Conservation (phyloP, 2,329 filamentous ascomycete genomes). For the Sporothrix luriei region DNA sequence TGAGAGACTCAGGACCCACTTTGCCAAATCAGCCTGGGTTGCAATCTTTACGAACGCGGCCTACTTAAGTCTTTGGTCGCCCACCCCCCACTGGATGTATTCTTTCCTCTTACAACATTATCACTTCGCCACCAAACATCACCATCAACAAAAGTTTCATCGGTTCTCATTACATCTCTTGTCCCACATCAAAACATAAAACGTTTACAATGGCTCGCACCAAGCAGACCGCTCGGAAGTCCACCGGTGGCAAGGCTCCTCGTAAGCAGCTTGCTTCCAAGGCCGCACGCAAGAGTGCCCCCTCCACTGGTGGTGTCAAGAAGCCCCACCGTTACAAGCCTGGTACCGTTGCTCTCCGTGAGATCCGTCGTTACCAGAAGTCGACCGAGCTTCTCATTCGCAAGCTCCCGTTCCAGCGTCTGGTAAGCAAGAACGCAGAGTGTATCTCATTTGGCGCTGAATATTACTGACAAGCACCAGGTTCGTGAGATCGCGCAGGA, state of each 20-base stretch:
- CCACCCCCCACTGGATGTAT: slow-evolving; percentile 48
- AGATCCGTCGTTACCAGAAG: slow-evolving; percentile 98
- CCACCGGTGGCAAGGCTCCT: slow-evolving; percentile 75
- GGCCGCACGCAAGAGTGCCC: slow-evolving; percentile 97
- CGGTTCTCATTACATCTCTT: slow-evolving; percentile 29
- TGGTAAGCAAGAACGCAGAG: slow-evolving; percentile 59
- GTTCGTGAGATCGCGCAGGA: slow-evolving; percentile 94
- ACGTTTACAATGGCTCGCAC: slow-evolving; percentile 62
- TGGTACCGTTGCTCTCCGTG: slow-evolving; percentile 94
- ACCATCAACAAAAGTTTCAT: slow-evolving; percentile 38
- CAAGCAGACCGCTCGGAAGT: slow-evolving; percentile 73
- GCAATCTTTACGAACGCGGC: slow-evolving; percentile 37
- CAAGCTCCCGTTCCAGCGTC: slow-evolving; percentile 96
- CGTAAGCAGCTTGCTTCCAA: slow-evolving; percentile 99
- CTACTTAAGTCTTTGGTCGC: slow-evolving; percentile 47
- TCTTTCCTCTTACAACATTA: slow-evolving; percentile 46
- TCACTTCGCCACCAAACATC: slow-evolving; percentile 42
- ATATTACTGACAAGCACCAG: slow-evolving; percentile 43
- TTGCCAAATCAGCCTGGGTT: slow-evolving; percentile 45
- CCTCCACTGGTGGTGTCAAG: slow-evolving; percentile 96
- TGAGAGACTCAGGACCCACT: not conserved
- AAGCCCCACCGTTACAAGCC: slow-evolving; percentile 91
- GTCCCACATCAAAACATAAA: slow-evolving; percentile 33
- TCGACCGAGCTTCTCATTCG: slow-evolving; percentile 93
- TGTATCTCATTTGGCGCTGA: too few species aligned